phyloP scores from a whole-genome alignment of 352 stramenopile genomes.

The Phytophthora lateralis region DNA sequence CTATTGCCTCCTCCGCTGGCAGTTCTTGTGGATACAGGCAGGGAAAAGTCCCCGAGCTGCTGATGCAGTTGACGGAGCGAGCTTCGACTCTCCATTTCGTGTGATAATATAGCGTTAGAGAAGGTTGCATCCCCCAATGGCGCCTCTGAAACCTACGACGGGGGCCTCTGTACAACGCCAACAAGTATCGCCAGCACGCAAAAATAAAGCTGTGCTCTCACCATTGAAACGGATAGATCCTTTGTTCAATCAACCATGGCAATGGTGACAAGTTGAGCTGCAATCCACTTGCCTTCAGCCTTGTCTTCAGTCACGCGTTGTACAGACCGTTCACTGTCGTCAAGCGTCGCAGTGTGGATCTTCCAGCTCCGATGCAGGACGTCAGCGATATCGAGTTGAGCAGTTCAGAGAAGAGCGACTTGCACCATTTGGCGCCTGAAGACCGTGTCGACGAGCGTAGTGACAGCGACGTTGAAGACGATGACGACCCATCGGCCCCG shows the following conservation, averaged over 20 bases:
- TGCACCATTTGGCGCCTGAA: constrained; percentile 6
- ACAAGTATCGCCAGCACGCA: constrained; percentile 4
- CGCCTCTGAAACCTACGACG: constrained; percentile 7
- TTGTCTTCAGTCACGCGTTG: constrained; percentile 1
- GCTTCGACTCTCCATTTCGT: constrained; percentile 48
- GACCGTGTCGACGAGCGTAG: constrained; percentile 20
- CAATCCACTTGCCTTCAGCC: too few relatives aligned
- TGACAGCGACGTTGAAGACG: constrained; percentile 18
- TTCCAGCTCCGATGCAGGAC: constrained; percentile 12
- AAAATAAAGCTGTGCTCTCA: constrained; percentile 14
- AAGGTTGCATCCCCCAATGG: background rate
- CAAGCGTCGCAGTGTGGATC: constrained; percentile 23
- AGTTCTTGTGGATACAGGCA: constrained; percentile 2
- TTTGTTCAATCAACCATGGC: background rate
- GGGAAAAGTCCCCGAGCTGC: constrained; percentile 35
- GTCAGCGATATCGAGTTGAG: background rate
- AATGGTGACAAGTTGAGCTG: background rate
- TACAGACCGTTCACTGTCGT: constrained; percentile 3
- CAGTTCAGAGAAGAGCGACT: constrained; percentile 2
- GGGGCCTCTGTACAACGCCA: background rate
- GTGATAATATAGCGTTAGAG: background rate
- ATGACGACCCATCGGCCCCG: constrained; percentile 3
- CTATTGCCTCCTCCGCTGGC: constrained; percentile 15
- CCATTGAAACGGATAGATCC: constrained; percentile 11
- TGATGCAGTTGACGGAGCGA: constrained; percentile 56